Evolutionary conservation across 2,329 filamentous ascomycete genomes (phyloP).

Genomic region (Fusarium lateritium): DNA sequence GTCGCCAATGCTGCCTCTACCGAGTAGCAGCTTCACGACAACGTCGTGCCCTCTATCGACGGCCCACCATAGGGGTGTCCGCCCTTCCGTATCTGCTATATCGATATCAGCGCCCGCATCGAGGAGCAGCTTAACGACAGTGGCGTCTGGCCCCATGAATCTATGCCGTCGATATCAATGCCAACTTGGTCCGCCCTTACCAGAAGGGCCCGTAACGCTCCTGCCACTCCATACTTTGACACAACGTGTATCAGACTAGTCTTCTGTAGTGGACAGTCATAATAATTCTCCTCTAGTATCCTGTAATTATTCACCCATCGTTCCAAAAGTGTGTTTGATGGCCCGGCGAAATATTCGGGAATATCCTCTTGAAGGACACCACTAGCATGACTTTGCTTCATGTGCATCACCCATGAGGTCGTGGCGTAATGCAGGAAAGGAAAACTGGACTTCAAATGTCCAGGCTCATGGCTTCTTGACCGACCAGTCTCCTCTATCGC

Average conservation of each 20-base stretch:
- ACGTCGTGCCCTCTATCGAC: too few relatives aligned
- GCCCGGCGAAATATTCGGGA: background rate
- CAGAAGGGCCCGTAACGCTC: background rate
- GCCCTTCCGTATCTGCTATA: too few relatives aligned
- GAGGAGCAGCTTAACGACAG: too few relatives aligned
- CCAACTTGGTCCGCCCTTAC: background rate
- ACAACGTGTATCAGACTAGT: background rate
- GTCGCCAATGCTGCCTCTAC: too few relatives aligned
- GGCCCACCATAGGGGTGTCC: too few relatives aligned
- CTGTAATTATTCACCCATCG: background rate
- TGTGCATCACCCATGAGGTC: background rate
- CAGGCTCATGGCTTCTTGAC: background rate
- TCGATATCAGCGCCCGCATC: too few relatives aligned
- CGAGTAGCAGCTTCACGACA: too few relatives aligned
- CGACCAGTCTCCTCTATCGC: background rate
- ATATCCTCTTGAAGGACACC: background rate
- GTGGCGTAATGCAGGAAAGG: slow-evolving; percentile 1
- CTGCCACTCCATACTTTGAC: background rate
- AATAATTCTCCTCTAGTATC: background rate
- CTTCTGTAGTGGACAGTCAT: background rate
- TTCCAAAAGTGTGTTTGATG: background rate
- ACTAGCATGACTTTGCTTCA: background rate
- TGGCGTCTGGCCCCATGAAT: background rate
- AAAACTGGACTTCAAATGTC: background rate
- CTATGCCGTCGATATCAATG: background rate